These are phyloP conservation scores for Pythium insidiosum DNA, from an alignment of 352 stramenopile species.

Conservation along the genomic window DNA sequence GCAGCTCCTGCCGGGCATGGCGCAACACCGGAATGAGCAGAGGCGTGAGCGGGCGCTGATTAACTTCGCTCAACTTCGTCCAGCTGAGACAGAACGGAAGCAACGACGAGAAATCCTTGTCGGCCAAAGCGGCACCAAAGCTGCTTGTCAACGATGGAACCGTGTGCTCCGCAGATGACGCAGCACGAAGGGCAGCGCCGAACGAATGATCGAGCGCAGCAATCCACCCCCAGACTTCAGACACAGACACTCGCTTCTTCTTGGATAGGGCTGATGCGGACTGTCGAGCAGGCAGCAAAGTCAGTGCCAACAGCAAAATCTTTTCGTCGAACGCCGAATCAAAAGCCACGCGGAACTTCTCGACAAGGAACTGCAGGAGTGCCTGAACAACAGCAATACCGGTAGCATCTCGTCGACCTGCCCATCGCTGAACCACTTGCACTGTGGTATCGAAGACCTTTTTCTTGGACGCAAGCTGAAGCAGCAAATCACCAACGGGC, in stretches of 20 bases:
- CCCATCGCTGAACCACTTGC: conserved; percentile 46
- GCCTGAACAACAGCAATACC: conserved; percentile 25
- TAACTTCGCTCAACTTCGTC: conserved; percentile 43
- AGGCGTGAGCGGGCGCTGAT: conserved; percentile 29
- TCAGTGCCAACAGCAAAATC: conserved; percentile 55
- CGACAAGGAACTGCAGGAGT: conserved; percentile 37
- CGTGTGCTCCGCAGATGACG: conserved; percentile 5
- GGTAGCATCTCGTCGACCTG: conserved; percentile 4
- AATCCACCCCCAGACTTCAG: conserved; percentile 38
- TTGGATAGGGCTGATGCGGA: too few species aligned
- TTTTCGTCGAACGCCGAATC: conserved; percentile 33
- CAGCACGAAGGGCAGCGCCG: conserved; percentile 12
- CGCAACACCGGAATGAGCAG: conserved; percentile 56
- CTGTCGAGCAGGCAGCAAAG: too few species aligned
- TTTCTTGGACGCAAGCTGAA: conserved; percentile 43
- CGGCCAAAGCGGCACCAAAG: conserved; percentile 35
- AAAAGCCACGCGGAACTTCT: conserved; percentile 30
- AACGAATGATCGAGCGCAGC: conserved; percentile 47
- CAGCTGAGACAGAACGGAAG: conserved; percentile 58
- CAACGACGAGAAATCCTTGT: conserved; percentile 22
- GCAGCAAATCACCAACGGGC: conserved; percentile 42
- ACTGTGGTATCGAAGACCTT: conserved; percentile 43
- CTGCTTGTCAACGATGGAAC: conserved; percentile 20
- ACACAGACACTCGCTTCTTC: conserved; percentile 23
- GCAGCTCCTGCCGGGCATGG: conserved; percentile 22